Evolutionary conservation across 257 asterid species (phyloP), one percentile per base, ranked within the genome.

Genomic region (Knoxia roxburghii): DNA sequence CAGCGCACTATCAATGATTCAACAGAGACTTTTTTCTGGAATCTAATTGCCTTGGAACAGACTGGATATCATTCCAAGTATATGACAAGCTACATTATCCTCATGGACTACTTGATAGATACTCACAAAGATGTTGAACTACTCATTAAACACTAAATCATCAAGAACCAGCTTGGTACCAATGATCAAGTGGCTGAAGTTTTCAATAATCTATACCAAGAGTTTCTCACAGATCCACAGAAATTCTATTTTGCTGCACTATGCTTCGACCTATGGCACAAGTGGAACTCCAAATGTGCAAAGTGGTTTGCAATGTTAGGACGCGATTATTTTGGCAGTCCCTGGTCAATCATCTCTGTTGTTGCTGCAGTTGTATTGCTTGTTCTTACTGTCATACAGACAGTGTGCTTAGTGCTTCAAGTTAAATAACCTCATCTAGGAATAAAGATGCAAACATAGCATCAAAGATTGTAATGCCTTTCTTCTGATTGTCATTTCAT

Each of bases 51-150:
- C 41, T 74, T 70, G 24, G 82, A 78, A 20, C 79, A 78, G 27
- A 60, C 68, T 20, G 73, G 74, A 2, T 70, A 64, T 70, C 21
- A 54, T 20, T 55, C 71, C 21, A 61, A 52, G 27, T 40, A 74
- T 11, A 74, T 74, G 7, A 78, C 79, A 9, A 74, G 79, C 68
- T 78, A 78, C 39, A 71, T 74, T 43, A 62, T 74, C 39, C 72
- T 78, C 15, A 60, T 78, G 77, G 82, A 78, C 64, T 64, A 73
- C 67, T 40, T 78, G 53, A 74, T 78, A 66, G 60, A 78, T 73
- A 70, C 79, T 10, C 13, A 21, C 12, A 32, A 58, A 27, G 79
- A 78, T 62, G 82, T 78, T 12, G 74, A 53, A 21, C 20, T 70
- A 24, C 79, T 78, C 21, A 59, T 67, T 13, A 7, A 41, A 0